Evolutionary conservation across 1,139 yeast genomes (phyloP), one percentile per base, ranked within the genome.

Genomic region (Wickerhamomyces sp.): DNA sequence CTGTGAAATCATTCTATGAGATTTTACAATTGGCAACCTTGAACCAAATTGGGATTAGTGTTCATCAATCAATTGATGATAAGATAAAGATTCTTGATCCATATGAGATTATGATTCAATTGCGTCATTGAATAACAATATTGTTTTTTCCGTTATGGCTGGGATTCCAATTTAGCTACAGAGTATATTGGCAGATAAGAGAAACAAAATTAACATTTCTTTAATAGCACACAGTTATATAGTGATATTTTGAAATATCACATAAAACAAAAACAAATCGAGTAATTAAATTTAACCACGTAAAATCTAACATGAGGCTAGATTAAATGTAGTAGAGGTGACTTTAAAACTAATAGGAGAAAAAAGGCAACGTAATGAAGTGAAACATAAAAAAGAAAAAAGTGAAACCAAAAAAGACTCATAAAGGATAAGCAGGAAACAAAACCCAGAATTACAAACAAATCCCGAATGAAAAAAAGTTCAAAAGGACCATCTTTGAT

Each of bases 1-100:
- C 72, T 14, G 72, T 69, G 13, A 67, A 62, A 43, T 66, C 76
- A 3, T 72, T 75, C 51, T 57, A 69, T 13, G 66, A 71, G 41
- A 47, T 73, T 1, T 59, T 75, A 38, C 68, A 71, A 39, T 59
- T 74, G 42, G 66, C 74, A 0, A 64, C 70, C 2, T 48, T 55
- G 18, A 51, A 49, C 3, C 45, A 51, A 34, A 34, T 58, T 32
- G 35, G 34, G 4, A 36, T 52, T 35, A 14, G 23, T 10, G 15
- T 26, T 11, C 14, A 26, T 18, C 40, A 42, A 9, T 15, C 31
- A 4, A 26, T 29, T 3, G 23, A 33, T 0, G 26, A 42, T 2
- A 44, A 29, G 15, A 31, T 31, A 14, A 14, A 38, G 15, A 18
- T 45, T 6, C 7, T 30, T 11, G 23, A 34, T 13, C 35, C 42